These are phyloP conservation scores for Talaromyces pinophilus DNA, from an alignment of 2,329 filamentous ascomycete species.

Conservation along the genomic window DNA sequence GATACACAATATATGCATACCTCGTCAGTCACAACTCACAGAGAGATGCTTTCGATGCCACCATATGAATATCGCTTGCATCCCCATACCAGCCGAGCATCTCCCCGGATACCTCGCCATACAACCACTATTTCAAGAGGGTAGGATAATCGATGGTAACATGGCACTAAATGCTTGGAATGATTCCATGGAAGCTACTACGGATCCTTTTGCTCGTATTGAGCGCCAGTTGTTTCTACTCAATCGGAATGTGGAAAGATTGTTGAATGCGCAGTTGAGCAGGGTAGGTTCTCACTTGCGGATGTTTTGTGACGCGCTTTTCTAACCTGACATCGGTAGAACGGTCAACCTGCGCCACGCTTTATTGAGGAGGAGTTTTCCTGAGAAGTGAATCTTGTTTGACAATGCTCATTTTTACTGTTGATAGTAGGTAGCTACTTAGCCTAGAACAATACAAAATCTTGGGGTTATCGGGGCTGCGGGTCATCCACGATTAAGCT, in stretches of 20 bases:
- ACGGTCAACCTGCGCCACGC: background rate
- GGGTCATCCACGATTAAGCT: slow-evolving; percentile 5
- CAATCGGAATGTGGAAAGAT: background rate
- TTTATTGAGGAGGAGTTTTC: background rate
- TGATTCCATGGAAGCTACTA: background rate
- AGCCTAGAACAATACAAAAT: background rate
- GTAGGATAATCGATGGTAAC: background rate
- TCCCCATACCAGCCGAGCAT: background rate
- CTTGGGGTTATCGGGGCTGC: background rate
- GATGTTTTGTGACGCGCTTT: background rate
- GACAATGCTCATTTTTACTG: background rate
- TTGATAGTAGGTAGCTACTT: background rate
- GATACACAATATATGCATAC: background rate
- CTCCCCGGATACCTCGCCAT: background rate
- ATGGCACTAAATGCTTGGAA: background rate
- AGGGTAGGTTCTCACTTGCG: background rate
- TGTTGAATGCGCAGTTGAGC: background rate
- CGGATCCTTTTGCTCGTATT: background rate
- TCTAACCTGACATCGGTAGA: background rate
- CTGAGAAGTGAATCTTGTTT: background rate
- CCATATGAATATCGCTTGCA: background rate
- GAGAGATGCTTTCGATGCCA: background rate
- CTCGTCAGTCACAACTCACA: background rate
- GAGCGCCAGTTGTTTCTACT: background rate
- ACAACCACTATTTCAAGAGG: background rate